These are phyloP conservation scores for Endogone sp. DNA, from an alignment of 192 early-diverging fungal genomes.

Conservation along the genomic window DNA sequence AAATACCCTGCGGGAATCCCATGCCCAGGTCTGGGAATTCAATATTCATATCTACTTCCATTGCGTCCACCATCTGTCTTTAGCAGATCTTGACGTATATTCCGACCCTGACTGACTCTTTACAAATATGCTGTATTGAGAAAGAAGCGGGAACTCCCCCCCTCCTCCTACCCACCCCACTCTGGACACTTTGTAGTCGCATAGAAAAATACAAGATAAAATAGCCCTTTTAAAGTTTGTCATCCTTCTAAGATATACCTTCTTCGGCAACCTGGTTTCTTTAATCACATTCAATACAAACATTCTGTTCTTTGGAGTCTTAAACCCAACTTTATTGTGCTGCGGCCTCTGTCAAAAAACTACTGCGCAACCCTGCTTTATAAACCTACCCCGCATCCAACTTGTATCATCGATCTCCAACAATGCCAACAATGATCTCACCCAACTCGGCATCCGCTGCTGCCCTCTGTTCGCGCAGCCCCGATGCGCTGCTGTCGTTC, in stretches of 20 bases:
- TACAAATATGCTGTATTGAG: too few species aligned
- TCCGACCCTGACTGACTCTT: too few species aligned
- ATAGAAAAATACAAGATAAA: background rate
- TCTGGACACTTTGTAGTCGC: background rate
- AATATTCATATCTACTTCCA: too few species aligned
- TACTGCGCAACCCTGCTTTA: background rate
- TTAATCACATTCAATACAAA: background rate
- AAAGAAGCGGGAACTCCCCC: too few species aligned
- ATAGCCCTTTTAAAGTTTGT: background rate
- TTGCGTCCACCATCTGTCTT: too few species aligned
- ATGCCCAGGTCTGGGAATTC: too few species aligned
- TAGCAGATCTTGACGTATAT: too few species aligned
- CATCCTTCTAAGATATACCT: background rate
- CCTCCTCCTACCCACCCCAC: too few species aligned
- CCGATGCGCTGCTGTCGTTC: background rate
- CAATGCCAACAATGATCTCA: background rate
- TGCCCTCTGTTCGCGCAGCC: background rate
- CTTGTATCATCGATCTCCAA: too few species aligned
- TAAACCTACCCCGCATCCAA: background rate
- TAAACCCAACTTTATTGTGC: too few species aligned
- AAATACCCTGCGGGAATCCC: background rate
- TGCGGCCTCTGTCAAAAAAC: background rate
- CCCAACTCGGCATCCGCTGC: background rate
- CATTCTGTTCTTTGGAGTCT: background rate
- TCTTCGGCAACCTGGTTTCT: background rate